phyloP scores from a whole-genome alignment of 805 yeast species.

The Isabelozyma gotoi region DNA sequence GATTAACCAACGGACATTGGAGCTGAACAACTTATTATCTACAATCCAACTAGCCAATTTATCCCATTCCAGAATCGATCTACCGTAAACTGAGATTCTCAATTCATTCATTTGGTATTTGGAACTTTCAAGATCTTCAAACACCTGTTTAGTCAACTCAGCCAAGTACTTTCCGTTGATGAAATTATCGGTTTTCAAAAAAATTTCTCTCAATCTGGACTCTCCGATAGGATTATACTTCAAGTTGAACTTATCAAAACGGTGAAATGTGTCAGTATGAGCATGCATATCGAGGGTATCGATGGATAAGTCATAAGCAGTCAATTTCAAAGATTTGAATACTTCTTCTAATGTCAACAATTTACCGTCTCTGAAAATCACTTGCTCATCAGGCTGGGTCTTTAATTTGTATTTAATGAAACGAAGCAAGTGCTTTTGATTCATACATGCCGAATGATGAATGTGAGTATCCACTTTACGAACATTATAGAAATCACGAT shows the following conservation, averaged over 20 bases:
- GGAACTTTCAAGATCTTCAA: conserved; percentile 90
- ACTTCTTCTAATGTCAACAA: conserved; percentile 85
- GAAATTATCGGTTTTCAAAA: conserved; percentile 91
- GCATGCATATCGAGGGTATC: conserved; percentile 99
- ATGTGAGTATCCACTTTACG: conserved; percentile 98
- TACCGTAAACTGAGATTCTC: conserved; percentile 91
- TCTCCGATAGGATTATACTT: conserved; percentile 98
- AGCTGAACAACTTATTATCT: conserved; percentile 86
- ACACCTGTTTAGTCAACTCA: conserved; percentile 89
- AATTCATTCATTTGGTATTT: conserved; percentile 98
- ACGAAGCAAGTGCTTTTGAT: conserved; percentile 92
- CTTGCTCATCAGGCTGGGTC: conserved; percentile 82
- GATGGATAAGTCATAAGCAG: conserved; percentile 93
- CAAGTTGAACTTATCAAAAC: conserved; percentile 95
- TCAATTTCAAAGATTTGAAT: conserved; percentile 82
- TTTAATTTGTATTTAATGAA: conserved; percentile 93
- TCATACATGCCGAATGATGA: conserved; percentile 99
- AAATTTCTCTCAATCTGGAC: conserved; percentile 93
- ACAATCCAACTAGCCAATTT: conserved; percentile 93
- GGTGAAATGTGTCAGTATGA: conserved; percentile 94
- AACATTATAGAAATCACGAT: conserved; percentile 94
- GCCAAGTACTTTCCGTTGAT: conserved; percentile 88
- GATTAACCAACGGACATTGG: conserved; percentile 94
- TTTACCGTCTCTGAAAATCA: conserved; percentile 90
- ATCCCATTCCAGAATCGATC: conserved; percentile 91